Base-by-base conservation (phyloP, 208 protist species). In the Leishmania arabica region DNA sequence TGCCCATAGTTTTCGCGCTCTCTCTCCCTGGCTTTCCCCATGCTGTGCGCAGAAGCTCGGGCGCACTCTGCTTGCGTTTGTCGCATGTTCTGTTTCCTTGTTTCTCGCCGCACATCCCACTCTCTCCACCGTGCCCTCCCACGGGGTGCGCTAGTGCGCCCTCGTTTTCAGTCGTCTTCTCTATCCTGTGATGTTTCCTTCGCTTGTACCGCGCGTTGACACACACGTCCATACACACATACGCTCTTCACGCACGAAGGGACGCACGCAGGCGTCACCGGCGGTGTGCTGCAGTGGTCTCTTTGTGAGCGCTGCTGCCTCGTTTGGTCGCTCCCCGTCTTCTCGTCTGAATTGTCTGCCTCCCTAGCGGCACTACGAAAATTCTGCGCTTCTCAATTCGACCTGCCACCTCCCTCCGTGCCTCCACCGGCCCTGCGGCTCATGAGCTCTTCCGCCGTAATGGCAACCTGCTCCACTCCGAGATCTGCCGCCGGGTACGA, bases 401-500 rank as follows among this genome's bases (percentile, higher is more conserved):
- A 65, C 51, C 75, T 65, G 68, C 56, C 34, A 62, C 83, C 49
- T 60, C 47, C 56, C 37, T 80, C 66, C 49, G 69, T 66, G 54
- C 77, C 58, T 72, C 49, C 69, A 34, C 76, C 65, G 70, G 68
- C 47, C 54, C 49, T 42, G 54, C 81, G 8, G 75, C 77, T n/a
- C 37, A 79, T 3, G 65, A 72, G 1, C 80, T 77, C 51, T 79
- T 77, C 40, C 34, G 62, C n/a, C 40, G 58, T 24, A 58, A 82
- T 47, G 64, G 75, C n/a, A 81, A 87, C 71, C 58, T 83, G 17
- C 81, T 78, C 5, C 58, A 86, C 0, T 21, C 51, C 58, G 81
- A 89, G 53, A 88, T 89, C 62, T 53, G 81, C 47, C 75, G 75
- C 37, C 86, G 86, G 21, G 80, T 85, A 37, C 27, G 75, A 64